Percentiles rank a stretch among this genome's conserved stretches.
phyloP scores from a whole-genome alignment of 2,329 filamentous ascomycete species.

The Fusarium sp. region DNA sequence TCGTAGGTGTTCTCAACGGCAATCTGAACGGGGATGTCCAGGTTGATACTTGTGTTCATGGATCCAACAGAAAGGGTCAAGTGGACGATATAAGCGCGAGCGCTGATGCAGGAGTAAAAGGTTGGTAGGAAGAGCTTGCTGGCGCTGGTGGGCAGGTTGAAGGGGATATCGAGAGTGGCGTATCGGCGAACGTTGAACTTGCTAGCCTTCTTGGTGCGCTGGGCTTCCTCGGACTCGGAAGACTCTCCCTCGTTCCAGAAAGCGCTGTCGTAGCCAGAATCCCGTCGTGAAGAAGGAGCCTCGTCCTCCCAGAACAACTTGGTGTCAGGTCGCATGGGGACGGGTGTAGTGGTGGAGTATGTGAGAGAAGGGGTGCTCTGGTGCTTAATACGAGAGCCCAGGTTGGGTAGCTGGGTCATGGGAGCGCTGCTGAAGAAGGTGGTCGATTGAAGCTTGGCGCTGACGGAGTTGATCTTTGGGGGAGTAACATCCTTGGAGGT shows the following conservation, averaged over 20 bases:
- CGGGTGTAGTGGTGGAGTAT: slow-evolving; percentile 61
- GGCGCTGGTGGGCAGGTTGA: slow-evolving; percentile 61
- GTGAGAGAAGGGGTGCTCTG: slow-evolving; percentile 58
- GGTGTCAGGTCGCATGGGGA: slow-evolving; percentile 56
- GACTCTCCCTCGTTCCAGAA: slow-evolving; percentile 54
- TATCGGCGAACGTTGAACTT: slow-evolving; percentile 57
- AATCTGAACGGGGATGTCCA: slow-evolving; percentile 66
- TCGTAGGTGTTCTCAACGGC: slow-evolving; percentile 58
- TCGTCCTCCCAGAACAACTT: slow-evolving; percentile 59
- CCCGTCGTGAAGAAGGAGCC: slow-evolving; percentile 56
- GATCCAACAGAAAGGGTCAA: slow-evolving; percentile 60
- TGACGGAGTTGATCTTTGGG: slow-evolving; percentile 63
- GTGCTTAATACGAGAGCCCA: slow-evolving; percentile 60
- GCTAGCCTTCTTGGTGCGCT: slow-evolving; percentile 46
- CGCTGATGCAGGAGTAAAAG: slow-evolving; percentile 70
- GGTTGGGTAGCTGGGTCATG: slow-evolving; percentile 63
- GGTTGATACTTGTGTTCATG: slow-evolving; percentile 58
- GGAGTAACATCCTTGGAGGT: slow-evolving; percentile 57
- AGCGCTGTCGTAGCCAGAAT: slow-evolving; percentile 66
- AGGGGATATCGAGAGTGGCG: slow-evolving; percentile 61
- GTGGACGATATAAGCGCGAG: slow-evolving; percentile 67
- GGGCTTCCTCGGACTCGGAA: slow-evolving; percentile 51
- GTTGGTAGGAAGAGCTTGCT: slow-evolving; percentile 67
- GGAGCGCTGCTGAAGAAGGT: slow-evolving; percentile 66
- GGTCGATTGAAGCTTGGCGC: slow-evolving; percentile 64